Evolutionary conservation across 345 rosid genomes (phyloP).

Genomic region (Melastoma malabathricum): DNA sequence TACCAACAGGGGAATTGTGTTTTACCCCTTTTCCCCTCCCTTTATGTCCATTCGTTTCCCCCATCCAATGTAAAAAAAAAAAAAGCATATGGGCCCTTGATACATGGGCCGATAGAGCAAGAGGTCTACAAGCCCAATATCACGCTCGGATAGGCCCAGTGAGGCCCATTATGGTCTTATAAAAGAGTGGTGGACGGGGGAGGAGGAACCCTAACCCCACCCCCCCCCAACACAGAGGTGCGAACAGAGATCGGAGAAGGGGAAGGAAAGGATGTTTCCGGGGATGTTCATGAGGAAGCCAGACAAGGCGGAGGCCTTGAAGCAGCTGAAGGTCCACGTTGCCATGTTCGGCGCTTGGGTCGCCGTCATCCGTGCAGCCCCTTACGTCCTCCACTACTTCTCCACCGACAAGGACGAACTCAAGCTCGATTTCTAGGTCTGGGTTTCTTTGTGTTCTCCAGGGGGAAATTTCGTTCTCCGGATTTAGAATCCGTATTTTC

Average conservation of each 20-base stretch:
- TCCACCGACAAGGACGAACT: conserved; percentile 56
- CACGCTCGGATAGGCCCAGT: background rate
- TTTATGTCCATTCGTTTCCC: conserved; percentile 4
- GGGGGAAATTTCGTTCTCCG: background rate
- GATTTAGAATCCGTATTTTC: background rate
- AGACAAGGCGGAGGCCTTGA: conserved; percentile 72
- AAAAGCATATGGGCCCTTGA: background rate
- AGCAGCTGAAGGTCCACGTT: conserved; percentile 48
- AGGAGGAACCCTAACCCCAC: no score
- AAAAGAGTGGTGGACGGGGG: no score
- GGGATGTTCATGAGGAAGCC: conserved; percentile 74
- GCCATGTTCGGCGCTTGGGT: conserved; percentile 56
- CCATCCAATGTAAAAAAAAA: background rate
- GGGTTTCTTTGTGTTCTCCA: no score
- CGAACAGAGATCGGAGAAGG: background rate
- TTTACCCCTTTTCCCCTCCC: background rate
- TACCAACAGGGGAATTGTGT: no score
- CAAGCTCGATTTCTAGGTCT: conserved; percentile 48
- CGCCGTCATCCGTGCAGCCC: conserved; percentile 46
- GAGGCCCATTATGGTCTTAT: no score
- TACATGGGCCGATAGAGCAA: no score
- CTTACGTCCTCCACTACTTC: conserved; percentile 60
- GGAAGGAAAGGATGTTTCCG: conserved; percentile 41
- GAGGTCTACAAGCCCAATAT: background rate
- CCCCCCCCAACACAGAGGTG: no score